Percentiles rank a stretch among this genome's conserved stretches.
Conservation (phyloP, 1,284 basidiomycete genomes). For the Trichosporon coremiiforme region DNA sequence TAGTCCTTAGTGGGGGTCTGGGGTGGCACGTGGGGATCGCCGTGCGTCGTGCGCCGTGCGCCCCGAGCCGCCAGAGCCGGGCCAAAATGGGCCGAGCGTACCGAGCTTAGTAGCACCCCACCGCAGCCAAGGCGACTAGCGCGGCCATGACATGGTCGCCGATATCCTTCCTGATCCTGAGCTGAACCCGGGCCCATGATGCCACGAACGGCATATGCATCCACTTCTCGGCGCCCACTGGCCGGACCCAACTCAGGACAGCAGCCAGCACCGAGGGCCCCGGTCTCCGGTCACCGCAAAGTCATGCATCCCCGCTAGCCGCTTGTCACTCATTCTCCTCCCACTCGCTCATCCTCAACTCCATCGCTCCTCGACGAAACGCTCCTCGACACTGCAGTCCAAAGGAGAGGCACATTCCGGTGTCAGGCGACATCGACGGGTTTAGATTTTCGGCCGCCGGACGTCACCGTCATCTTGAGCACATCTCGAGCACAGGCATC, state of each 20-base stretch:
- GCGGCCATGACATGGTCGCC: too few relatives aligned
- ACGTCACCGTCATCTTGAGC: neutral
- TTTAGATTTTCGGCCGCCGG: neutral
- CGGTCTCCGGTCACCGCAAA: too few relatives aligned
- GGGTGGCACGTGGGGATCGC: neutral
- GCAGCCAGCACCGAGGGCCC: too few relatives aligned
- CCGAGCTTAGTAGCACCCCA: too few relatives aligned
- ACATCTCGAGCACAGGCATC: neutral
- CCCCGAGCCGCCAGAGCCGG: neutral
- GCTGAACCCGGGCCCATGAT: too few relatives aligned
- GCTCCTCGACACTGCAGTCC: too few relatives aligned
- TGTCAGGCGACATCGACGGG: neutral
- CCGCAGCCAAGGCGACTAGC: too few relatives aligned
- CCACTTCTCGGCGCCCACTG: too few relatives aligned
- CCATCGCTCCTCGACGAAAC: neutral
- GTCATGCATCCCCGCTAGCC: neutral
- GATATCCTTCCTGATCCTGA: too few relatives aligned
- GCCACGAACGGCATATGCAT: too few relatives aligned
- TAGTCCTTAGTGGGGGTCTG: neutral
- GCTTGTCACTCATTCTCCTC: neutral
- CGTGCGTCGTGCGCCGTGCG: neutral
- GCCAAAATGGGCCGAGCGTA: too few relatives aligned
- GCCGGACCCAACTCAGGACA: too few relatives aligned
- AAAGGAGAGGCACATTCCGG: neutral
- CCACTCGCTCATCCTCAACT: neutral